A percentile compares a stretch with the other conserved stretches of the same genome.
Conservation (phyloP, 495 filamentous ascomycete genomes). For the Penicillium cataractarum region DNA sequence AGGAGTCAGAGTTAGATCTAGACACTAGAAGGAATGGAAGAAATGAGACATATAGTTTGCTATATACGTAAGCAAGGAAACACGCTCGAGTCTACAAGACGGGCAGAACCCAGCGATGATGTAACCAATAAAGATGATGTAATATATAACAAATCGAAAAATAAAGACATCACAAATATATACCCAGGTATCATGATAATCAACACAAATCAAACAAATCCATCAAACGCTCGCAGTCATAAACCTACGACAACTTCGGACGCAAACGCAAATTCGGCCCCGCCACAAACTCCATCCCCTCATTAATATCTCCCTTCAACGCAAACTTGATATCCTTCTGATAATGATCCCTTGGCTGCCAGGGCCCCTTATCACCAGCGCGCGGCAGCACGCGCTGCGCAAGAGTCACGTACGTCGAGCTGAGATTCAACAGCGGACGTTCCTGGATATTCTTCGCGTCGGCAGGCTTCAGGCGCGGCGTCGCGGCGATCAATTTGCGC, state of each 20-base stretch:
- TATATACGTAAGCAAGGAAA: no score
- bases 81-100: neutral
- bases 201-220: neutral
- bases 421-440: conserved; percentile 47
- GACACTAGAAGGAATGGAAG: neutral
- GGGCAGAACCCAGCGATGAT: no score
- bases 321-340: conserved; percentile 55
- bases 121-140: neutral
- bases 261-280: conserved; percentile 28
- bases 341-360: conserved; percentile 59
- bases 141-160: neutral
- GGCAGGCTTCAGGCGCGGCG: conserved; percentile 41
- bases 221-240: no score
- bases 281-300: conserved; percentile 38
- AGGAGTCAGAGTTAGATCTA: neutral
- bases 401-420: conserved; percentile 53
- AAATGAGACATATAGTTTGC: neutral
- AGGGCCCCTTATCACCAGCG: conserved; percentile 53
- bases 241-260: conserved; percentile 29
- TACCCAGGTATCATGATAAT: conserved; percentile 10
- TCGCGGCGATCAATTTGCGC: conserved; percentile 39
- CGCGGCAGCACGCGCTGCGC: conserved; percentile 46
- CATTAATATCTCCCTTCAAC: conserved; percentile 49
- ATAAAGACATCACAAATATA: neutral
- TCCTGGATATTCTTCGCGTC: conserved; percentile 38